A percentile compares a stretch with the other conserved stretches of the same genome.
Conservation (phyloP, 169 alveolate species). For the Plasmodium yoelii region DNA sequence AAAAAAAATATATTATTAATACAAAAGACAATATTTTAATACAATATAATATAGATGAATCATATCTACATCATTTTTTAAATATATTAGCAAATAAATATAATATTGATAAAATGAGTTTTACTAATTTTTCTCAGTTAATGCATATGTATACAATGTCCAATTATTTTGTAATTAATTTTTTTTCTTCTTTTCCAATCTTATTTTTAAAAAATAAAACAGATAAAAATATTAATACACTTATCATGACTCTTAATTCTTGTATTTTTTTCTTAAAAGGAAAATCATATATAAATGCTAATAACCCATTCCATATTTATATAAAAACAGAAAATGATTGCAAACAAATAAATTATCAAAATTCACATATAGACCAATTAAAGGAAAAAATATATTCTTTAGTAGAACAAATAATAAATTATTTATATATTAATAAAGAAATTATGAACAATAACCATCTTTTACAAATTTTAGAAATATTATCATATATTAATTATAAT, state of each 20-base stretch:
- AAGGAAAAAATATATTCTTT: conserved; percentile 66
- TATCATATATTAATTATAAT: conserved; percentile 67
- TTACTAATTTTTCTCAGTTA: conserved; percentile 28
- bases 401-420: conserved; percentile 71
- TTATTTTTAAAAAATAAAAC: conserved; percentile 63
- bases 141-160: conserved; percentile 73
- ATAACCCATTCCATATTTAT: conserved; percentile 29
- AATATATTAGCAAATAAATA: conserved; percentile 41
- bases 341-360: conserved; percentile 6
- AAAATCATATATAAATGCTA: conserved; percentile 40
- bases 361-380: background rate
- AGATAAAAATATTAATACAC: conserved; percentile 23
- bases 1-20: conserved; percentile 30
- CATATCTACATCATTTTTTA: conserved; percentile 61
- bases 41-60: conserved; percentile 26
- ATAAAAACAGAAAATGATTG: conserved; percentile 3
- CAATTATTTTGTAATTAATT: conserved; percentile 47
- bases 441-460: conserved; percentile 52
- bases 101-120: conserved; percentile 49
- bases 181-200: conserved; percentile 37
- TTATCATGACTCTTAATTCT: conserved; percentile 52
- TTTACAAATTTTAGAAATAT: conserved; percentile 60
- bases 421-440: conserved; percentile 50
- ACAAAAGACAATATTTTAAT: conserved; percentile 41
- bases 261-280: conserved; percentile 61